Percentiles rank a stretch among this genome's conserved stretches.
Conservation (phyloP, 148 eudicot genomes). For the Diospyros lotus region DNA sequence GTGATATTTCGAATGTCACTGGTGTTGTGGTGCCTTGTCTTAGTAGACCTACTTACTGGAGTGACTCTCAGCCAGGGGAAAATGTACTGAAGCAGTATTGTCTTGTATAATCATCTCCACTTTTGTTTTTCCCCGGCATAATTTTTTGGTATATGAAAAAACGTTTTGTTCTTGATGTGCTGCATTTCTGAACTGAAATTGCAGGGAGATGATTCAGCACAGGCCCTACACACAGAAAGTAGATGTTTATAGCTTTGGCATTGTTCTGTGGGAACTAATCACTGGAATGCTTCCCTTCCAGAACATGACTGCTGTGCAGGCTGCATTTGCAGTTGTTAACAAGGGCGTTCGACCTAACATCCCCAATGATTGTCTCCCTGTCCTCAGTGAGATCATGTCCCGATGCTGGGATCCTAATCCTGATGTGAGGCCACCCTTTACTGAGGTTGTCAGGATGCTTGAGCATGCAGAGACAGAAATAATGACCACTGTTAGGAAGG, state of each 20-base stretch:
- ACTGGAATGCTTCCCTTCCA: slow-evolving; percentile 95
- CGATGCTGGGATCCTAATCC: slow-evolving; percentile 93
- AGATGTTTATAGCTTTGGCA: slow-evolving; percentile 94
- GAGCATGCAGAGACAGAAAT: slow-evolving; percentile 82
- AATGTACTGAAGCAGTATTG: no score
- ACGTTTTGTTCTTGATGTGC: no score
- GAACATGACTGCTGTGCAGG: slow-evolving; percentile 98
- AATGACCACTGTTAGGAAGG: slow-evolving; percentile 86
- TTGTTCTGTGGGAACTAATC: slow-evolving; percentile 91
- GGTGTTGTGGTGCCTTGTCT: no score
- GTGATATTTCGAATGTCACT: no score
- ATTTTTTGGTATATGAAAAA: no score
- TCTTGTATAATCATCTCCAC: no score
- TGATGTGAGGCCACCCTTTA: slow-evolving; percentile 75
- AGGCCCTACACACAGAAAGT: slow-evolving; percentile 96
- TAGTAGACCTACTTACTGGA: no score
- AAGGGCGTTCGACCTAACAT: slow-evolving; percentile 80
- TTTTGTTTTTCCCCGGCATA: no score
- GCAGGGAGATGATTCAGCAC: slow-evolving; percentile 99
- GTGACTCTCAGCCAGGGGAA: no score
- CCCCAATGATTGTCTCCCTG: slow-evolving; percentile 72
- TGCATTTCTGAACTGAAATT: not conserved
- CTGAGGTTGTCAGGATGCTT: slow-evolving; percentile 76
- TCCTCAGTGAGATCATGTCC: slow-evolving; percentile 78
- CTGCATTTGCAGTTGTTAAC: slow-evolving; percentile 97